A percentile compares a stretch with the other conserved stretches of the same genome.
Evolutionary conservation across 2,329 filamentous ascomycete species (phyloP).

Genomic region (Epichloe elymi): DNA sequence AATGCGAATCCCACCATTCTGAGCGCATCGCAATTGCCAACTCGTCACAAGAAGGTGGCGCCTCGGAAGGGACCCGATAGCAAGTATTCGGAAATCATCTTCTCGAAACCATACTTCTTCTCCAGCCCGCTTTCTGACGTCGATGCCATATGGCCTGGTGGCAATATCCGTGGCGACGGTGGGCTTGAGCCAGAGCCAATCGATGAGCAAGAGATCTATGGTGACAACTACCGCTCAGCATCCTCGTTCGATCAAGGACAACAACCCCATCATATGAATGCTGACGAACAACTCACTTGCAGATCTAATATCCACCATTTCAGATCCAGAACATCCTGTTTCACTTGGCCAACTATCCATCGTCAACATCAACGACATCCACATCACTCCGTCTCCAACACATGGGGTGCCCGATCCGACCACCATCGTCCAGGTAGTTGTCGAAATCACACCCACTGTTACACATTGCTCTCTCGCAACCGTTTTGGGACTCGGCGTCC

Average conservation of each 20-base stretch:
- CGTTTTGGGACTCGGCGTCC: slow-evolving; percentile 85
- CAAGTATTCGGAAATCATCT: slow-evolving; percentile 33
- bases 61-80: slow-evolving; percentile 34
- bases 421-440: slow-evolving; percentile 59
- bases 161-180: slow-evolving; percentile 37
- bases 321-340: slow-evolving; percentile 90
- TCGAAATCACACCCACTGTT: slow-evolving; percentile 90
- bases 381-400: slow-evolving; percentile 41
- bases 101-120: slow-evolving; percentile 32
- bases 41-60: slow-evolving; percentile 43
- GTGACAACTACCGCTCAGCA: slow-evolving; percentile 30
- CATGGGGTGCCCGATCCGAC: slow-evolving; percentile 29
- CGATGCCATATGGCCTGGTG: slow-evolving; percentile 20
- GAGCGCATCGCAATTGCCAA: slow-evolving; percentile 77
- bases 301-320: slow-evolving; percentile 92
- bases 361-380: slow-evolving; percentile 89
- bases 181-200: slow-evolving; percentile 60
- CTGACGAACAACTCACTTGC: neutral
- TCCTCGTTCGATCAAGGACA: neutral
- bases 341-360: slow-evolving; percentile 88
- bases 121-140: slow-evolving; percentile 26
- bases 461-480: slow-evolving; percentile 95
- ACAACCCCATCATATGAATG: no score
- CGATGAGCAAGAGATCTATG: slow-evolving; percentile 94
- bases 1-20: slow-evolving; percentile 93